Conservation (phyloP, 768 basidiomycete species). For the Rhodotorula kratochvilovae region DNA sequence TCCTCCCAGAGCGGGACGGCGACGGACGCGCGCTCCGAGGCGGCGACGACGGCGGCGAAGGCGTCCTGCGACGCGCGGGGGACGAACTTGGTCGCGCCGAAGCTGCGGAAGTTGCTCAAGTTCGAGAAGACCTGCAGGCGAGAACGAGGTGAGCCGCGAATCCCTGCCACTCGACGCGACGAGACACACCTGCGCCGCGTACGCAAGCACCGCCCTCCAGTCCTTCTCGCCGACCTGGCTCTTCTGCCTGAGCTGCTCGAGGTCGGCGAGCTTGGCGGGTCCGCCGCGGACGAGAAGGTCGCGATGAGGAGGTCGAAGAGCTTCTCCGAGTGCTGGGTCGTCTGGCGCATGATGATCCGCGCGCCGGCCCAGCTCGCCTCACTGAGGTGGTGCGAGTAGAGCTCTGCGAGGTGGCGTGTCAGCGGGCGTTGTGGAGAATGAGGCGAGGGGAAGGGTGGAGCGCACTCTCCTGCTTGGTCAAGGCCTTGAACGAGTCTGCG, state of each 20-base stretch:
- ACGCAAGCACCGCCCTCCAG: slow-evolving; percentile 68
- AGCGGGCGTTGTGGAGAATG: background rate
- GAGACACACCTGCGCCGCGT: slow-evolving; percentile 61
- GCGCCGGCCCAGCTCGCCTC: slow-evolving; percentile 70
- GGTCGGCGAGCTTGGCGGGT: slow-evolving; percentile 47
- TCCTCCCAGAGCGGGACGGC: slow-evolving; percentile 64
- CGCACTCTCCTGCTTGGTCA: slow-evolving; percentile 61
- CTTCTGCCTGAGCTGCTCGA: slow-evolving; percentile 55
- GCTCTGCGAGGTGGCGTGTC: slow-evolving; percentile 47
- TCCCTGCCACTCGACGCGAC: slow-evolving; percentile 1
- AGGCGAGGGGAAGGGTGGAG: background rate
- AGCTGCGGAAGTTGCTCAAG: slow-evolving; percentile 63
- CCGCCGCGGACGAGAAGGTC: slow-evolving; percentile 25
- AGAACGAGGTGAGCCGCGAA: slow-evolving; percentile 20
- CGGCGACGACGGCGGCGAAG: slow-evolving; percentile 61
- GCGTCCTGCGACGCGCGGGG: slow-evolving; percentile 62
- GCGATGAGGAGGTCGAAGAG: slow-evolving; percentile 43
- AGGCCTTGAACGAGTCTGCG: slow-evolving; percentile 58
- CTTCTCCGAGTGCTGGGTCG: slow-evolving; percentile 16
- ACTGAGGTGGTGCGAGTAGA: slow-evolving; percentile 62
- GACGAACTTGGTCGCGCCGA: slow-evolving; percentile 80
- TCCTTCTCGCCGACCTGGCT: slow-evolving; percentile 59
- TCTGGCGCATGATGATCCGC: slow-evolving; percentile 57
- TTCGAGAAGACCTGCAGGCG: slow-evolving; percentile 48
- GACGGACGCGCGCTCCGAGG: slow-evolving; percentile 59